Evolutionary conservation across 768 basidiomycete genomes (phyloP).

Genomic region (Naganishia vishniacii): DNA sequence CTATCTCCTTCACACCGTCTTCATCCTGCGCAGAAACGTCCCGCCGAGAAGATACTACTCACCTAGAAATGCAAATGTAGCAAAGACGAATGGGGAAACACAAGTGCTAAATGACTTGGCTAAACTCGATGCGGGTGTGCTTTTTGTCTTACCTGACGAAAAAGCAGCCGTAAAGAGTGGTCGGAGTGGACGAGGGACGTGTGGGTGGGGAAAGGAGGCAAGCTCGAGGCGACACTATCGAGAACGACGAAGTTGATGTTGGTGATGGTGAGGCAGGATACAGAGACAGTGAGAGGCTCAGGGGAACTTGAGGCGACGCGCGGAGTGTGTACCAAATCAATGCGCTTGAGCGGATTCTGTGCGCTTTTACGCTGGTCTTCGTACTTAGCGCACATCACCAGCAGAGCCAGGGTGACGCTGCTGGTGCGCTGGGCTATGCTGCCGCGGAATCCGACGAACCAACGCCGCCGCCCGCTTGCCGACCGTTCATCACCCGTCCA

Average conservation of each 20-base stretch:
- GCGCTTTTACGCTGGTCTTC: neutral
- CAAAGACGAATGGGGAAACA: neutral
- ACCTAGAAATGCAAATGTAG: conserved; percentile 15
- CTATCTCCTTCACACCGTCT: neutral
- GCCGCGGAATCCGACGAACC: neutral
- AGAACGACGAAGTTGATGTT: neutral
- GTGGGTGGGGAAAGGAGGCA: neutral
- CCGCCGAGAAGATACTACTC: neutral
- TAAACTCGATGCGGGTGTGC: conserved; percentile 48
- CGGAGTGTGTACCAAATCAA: neutral
- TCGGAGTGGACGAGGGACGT: conserved; percentile 16
- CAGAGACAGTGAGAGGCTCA: neutral
- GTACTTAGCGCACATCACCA: neutral
- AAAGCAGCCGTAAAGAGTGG: conserved; percentile 47
- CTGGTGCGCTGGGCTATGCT: neutral
- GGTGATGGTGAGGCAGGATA: conserved; percentile 1
- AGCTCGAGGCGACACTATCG: neutral
- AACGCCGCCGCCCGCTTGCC: neutral
- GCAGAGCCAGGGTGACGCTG: neutral
- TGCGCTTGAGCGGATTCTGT: neutral
- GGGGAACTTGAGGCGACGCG: neutral
- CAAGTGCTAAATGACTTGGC: conserved; percentile 16
- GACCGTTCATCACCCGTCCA: conserved; percentile 4
- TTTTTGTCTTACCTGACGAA: conserved; percentile 29
- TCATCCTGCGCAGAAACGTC: neutral